Percentiles rank a stretch among this genome's conserved stretches.
These are phyloP conservation scores for Naegleria fowleri DNA, from an alignment of 208 protist species.

Conservation along the genomic window DNA sequence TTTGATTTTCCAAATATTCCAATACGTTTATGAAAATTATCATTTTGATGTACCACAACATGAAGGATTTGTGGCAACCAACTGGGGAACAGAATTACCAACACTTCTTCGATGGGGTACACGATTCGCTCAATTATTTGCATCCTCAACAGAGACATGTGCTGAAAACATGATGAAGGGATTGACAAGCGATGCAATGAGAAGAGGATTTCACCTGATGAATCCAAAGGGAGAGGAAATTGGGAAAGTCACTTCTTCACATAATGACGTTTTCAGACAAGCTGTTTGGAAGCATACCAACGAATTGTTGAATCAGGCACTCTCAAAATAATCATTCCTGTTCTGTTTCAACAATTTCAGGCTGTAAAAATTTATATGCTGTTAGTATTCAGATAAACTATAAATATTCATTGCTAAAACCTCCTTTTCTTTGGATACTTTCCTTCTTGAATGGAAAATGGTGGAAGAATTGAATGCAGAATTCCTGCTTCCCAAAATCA, in stretches of 20 bases:
- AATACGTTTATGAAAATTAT: no score
- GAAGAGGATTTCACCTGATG: background rate
- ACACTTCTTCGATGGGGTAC: conserved; percentile 28
- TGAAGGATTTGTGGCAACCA: conserved; percentile 34
- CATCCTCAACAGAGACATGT: conserved; percentile 17
- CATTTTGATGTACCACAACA: no score
- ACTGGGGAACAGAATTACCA: conserved; percentile 38
- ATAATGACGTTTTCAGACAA: background rate
- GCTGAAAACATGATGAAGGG: conserved; percentile 21
- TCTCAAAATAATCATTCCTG: background rate
- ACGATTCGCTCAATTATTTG: conserved; percentile 29
- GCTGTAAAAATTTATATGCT: no score
- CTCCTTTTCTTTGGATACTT: no score
- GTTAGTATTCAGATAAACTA: no score
- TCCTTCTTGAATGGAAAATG: no score
- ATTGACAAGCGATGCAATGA: background rate
- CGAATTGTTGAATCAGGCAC: background rate
- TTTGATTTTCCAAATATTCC: no score
- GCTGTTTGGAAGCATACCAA: conserved; percentile 5
- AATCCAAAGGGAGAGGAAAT: background rate
- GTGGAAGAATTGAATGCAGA: no score
- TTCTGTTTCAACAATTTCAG: no score
- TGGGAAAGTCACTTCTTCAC: background rate
- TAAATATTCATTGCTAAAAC: no score
- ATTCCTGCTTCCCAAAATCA: no score